These are phyloP conservation scores for Keqinozyma sinolaborantium DNA, from an alignment of 1,139 yeast genomes.

Conservation along the genomic window DNA sequence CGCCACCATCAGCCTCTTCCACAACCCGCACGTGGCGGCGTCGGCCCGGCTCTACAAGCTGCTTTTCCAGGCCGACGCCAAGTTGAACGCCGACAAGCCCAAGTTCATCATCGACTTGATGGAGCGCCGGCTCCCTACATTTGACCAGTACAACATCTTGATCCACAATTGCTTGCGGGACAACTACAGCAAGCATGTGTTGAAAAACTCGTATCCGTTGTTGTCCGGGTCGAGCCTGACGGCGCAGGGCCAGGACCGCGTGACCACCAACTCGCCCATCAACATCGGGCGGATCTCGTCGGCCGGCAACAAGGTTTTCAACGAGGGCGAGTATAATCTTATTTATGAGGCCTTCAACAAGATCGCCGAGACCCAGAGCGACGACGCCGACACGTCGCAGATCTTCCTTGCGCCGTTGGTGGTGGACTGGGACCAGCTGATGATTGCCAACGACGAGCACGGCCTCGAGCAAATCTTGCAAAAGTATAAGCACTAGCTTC, in stretches of 20 bases:
- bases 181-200: constrained; percentile 20
- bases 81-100: constrained; percentile 21
- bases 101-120: constrained; percentile 36
- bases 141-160: constrained; percentile 35
- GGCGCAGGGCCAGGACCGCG: constrained; percentile 14
- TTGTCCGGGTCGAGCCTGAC: constrained; percentile 16
- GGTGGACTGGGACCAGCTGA: constrained; percentile 47
- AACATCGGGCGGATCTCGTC: constrained; percentile 17
- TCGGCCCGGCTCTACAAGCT: constrained; percentile 29
- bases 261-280: constrained; percentile 26
- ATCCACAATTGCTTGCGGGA: constrained; percentile 25
- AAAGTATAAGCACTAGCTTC: constrained; percentile 18
- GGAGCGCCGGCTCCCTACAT: constrained; percentile 43
- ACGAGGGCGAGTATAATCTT: constrained; percentile 36
- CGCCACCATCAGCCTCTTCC: constrained; percentile 42
- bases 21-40: constrained; percentile 32
- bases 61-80: constrained; percentile 29
- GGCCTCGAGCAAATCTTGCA: constrained; percentile 28
- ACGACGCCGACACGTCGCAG: constrained; percentile 28
- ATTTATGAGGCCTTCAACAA: constrained; percentile 38
- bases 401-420: constrained; percentile 43
- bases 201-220: constrained; percentile 37
- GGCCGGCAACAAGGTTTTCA: constrained; percentile 30
- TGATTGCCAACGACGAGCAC: constrained; percentile 38
- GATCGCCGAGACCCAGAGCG: constrained; percentile 19